phyloP scores from a whole-genome alignment of 192 early-diverging fungal genomes.

The Rhizophlyctis rosea region DNA sequence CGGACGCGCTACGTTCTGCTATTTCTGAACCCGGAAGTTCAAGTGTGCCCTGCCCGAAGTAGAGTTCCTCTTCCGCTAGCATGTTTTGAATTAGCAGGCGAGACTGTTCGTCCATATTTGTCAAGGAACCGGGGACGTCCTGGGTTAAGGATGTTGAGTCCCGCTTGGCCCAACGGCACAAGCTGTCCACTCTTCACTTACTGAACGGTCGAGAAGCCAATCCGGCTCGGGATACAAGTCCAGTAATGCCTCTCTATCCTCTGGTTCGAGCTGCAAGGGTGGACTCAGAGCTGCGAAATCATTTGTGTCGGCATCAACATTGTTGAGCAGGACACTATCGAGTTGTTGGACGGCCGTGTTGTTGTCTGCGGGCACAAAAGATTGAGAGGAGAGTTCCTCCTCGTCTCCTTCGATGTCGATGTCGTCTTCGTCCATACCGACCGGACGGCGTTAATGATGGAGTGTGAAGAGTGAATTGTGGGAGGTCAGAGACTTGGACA shows the following conservation, averaged over 20 bases:
- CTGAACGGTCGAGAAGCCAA: slow-evolving; percentile 14
- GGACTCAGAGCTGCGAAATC: neutral
- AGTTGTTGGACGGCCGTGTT: neutral
- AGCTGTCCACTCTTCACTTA: neutral
- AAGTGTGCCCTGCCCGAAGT: slow-evolving; percentile 39
- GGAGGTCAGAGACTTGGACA: too few relatives aligned
- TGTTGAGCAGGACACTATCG: neutral
- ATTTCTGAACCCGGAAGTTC: neutral
- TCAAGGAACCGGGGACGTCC: too few relatives aligned
- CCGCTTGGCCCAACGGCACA: neutral
- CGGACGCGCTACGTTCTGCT: too few relatives aligned
- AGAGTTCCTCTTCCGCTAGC: slow-evolving; percentile 62
- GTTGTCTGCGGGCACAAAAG: neutral
- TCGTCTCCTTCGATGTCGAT: slow-evolving; percentile 22
- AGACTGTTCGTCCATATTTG: slow-evolving; percentile 57
- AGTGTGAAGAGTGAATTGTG: too few relatives aligned
- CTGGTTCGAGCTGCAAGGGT: neutral
- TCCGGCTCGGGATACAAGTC: slow-evolving; percentile 15
- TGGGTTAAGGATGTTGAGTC: neutral
- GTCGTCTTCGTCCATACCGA: slow-evolving; percentile 5
- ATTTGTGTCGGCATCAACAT: neutral
- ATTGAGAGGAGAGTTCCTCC: neutral
- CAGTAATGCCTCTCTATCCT: neutral
- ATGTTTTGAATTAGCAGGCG: slow-evolving; percentile 56
- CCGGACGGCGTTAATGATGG: too few relatives aligned